Evolutionary conservation across 345 rosid genomes (phyloP).

Genomic region (Citrus trifoliata): DNA sequence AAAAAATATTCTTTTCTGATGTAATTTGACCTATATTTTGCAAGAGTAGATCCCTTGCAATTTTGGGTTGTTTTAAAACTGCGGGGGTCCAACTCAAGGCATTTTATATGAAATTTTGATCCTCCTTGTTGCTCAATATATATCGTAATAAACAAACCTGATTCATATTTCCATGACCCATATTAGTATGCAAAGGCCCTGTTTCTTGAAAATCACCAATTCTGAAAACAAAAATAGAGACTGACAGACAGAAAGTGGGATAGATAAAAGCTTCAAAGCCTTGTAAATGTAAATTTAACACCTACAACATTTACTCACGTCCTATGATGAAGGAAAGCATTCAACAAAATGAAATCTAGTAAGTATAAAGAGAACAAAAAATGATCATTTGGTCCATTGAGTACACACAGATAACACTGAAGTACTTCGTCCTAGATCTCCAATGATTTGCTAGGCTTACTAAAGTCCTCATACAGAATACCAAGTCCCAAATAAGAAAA

Average conservation of each 20-base stretch:
- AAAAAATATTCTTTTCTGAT: too few species aligned
- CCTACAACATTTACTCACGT: neutral
- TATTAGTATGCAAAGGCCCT: neutral
- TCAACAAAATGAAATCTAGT: neutral
- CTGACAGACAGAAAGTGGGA: neutral
- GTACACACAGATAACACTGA: neutral
- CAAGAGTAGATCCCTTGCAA: neutral
- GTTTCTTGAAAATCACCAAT: neutral
- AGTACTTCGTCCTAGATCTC: neutral
- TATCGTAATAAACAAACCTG: neutral
- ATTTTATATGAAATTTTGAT: neutral
- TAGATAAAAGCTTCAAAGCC: neutral
- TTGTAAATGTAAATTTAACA: neutral
- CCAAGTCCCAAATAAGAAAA: neutral
- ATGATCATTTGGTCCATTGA: neutral
- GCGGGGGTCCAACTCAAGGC: neutral
- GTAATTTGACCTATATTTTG: neutral
- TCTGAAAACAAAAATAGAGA: neutral
- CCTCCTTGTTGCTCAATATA: neutral
- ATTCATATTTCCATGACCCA: neutral
- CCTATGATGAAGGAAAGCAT: neutral
- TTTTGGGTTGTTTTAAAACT: neutral
- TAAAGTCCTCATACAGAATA: neutral
- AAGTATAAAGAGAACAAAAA: neutral
- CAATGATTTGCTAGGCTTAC: neutral